phyloP scores from a whole-genome alignment of 2,329 filamentous ascomycete genomes.

The Arthroderma sp. region DNA sequence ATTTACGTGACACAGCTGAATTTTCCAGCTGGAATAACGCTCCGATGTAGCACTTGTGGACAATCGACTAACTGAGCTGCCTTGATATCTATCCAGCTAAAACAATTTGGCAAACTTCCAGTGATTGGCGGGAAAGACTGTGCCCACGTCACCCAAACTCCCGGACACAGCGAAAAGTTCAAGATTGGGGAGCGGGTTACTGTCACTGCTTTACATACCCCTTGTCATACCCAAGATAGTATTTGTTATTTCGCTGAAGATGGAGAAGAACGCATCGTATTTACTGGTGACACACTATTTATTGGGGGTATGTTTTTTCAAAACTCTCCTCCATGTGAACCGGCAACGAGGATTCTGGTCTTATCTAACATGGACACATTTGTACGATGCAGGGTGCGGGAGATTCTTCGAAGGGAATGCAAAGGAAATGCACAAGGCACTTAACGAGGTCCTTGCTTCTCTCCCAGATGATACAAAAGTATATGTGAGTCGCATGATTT shows the following conservation, averaged over 20 bases:
- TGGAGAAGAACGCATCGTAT: conserved; percentile 59
- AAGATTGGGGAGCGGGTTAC: conserved; percentile 67
- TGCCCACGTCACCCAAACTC: conserved; percentile 64
- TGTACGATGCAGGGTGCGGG: conserved; percentile 58
- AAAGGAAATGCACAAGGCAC: conserved; percentile 79
- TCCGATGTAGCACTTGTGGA: conserved; percentile 1
- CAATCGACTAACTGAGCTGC: conserved; percentile 5
- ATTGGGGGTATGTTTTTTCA: conserved; percentile 55
- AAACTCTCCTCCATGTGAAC: not conserved
- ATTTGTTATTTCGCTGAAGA: conserved; percentile 93
- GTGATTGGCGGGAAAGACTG: conserved; percentile 86
- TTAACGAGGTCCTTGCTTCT: conserved; percentile 71
- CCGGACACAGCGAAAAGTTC: conserved; percentile 63
- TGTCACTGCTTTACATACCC: conserved; percentile 82
- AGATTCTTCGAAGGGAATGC: conserved; percentile 90
- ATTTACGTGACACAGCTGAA: not conserved
- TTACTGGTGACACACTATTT: conserved; percentile 93
- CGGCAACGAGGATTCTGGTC: not conserved
- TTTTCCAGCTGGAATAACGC: not conserved
- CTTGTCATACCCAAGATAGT: conserved; percentile 96
- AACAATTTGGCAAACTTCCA: conserved; percentile 41
- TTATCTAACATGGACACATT: not conserved
- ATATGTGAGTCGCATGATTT: conserved; percentile 48
- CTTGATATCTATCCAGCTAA: conserved; percentile 34
- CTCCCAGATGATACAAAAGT: conserved; percentile 86